Evolutionary conservation across 257 asterid genomes (phyloP).

Genomic region (Penstemon barbatus): DNA sequence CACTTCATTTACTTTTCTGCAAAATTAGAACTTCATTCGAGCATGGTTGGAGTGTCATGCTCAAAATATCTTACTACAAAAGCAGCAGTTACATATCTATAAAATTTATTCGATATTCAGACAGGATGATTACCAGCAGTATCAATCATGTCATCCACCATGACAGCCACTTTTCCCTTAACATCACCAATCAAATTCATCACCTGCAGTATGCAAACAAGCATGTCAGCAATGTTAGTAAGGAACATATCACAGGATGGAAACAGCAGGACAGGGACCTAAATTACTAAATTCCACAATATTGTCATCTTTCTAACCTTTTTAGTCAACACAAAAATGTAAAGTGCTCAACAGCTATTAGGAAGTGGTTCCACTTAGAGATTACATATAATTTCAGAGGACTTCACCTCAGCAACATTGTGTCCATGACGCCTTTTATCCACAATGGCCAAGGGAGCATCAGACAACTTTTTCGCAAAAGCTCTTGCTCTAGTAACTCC

Average conservation of each 20-base stretch:
- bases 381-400: conserved; percentile 14
- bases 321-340: conserved; percentile 12
- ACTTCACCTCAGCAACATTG: conserved; percentile 69
- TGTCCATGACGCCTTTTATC: conserved; percentile 86
- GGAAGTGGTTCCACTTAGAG: conserved; percentile 15
- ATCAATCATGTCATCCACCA: conserved; percentile 97
- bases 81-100: not conserved
- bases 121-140: conserved; percentile 62
- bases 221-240: conserved; percentile 11
- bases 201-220: conserved; percentile 50
- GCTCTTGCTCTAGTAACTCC: conserved; percentile 91
- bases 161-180: conserved; percentile 82
- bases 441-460: conserved; percentile 84
- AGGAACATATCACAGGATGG: not conserved
- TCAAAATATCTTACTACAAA: conserved; percentile 7
- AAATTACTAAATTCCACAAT: conserved; percentile 15
- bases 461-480: conserved; percentile 79
- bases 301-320: conserved; percentile 16
- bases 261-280: conserved; percentile 3
- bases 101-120: conserved; percentile 13
- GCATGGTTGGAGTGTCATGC: not conserved
- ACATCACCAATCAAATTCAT: conserved; percentile 96
- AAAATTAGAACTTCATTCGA: not conserved
- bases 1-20: conserved; percentile 8
- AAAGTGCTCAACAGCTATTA: conserved; percentile 15